phyloP scores from a whole-genome alignment of 2,329 filamentous ascomycete genomes.

The Plenodomus lindquistii region DNA sequence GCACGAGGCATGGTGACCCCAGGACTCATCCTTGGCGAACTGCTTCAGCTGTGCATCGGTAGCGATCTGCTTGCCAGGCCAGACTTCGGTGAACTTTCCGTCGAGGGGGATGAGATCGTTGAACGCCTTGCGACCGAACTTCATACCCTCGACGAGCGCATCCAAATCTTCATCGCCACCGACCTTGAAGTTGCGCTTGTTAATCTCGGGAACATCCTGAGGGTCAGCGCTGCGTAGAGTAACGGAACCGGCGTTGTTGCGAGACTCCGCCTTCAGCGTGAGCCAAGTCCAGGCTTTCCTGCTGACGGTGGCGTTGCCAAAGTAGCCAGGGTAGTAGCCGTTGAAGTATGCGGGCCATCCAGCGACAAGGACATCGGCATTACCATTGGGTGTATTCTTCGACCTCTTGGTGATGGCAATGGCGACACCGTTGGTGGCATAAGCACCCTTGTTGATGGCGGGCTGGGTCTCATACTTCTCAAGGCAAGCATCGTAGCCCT shows the following conservation, averaged over 20 bases:
- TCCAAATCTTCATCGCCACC: slow-evolving; percentile 49
- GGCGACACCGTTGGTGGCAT: slow-evolving; percentile 58
- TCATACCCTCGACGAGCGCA: slow-evolving; percentile 60
- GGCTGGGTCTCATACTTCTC: slow-evolving; percentile 47
- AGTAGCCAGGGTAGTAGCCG: slow-evolving; percentile 60
- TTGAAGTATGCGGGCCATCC: slow-evolving; percentile 58
- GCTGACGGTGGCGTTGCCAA: slow-evolving; percentile 49
- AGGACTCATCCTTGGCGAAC: slow-evolving; percentile 32
- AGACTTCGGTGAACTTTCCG: slow-evolving; percentile 51
- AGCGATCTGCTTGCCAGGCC: slow-evolving; percentile 53
- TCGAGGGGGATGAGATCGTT: slow-evolving; percentile 48
- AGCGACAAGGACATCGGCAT: slow-evolving; percentile 58
- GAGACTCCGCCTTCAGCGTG: slow-evolving; percentile 63
- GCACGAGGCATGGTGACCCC: slow-evolving; percentile 60
- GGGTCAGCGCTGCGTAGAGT: slow-evolving; percentile 63
- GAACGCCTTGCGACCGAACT: slow-evolving; percentile 53
- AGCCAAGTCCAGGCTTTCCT: slow-evolving; percentile 54
- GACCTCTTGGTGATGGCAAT: slow-evolving; percentile 51
- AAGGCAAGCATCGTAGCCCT: slow-evolving; percentile 49
- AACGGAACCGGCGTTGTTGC: slow-evolving; percentile 64
- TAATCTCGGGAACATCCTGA: slow-evolving; percentile 63
- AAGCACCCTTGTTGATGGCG: slow-evolving; percentile 45
- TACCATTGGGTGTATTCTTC: slow-evolving; percentile 43
- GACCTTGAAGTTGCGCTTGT: slow-evolving; percentile 20
- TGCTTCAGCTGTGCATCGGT: slow-evolving; percentile 49